Evolutionary conservation across 225 moss, liverwort and hornwort species (phyloP).

Genomic region (Sphagnum contortum): DNA sequence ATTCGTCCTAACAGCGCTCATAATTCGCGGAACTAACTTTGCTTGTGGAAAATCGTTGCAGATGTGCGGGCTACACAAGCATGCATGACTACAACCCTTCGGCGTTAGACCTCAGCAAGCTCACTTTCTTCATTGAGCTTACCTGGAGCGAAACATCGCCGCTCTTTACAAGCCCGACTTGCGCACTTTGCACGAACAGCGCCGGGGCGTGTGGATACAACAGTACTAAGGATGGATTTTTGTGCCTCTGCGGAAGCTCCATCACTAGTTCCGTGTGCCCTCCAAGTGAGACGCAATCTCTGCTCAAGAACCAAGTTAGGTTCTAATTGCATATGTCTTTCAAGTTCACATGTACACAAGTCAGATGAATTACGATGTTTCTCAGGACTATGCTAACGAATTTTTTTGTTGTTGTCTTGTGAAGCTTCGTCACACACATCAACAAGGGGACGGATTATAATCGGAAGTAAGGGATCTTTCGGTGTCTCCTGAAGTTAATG

Average conservation of each 20-base stretch:
- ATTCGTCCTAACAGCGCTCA: too few relatives aligned
- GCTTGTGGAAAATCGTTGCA: neutral
- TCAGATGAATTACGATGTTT: too few relatives aligned
- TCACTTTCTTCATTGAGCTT: conserved; percentile 29
- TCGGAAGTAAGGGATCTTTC: conserved; percentile 10
- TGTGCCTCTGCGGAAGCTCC: conserved; percentile 21
- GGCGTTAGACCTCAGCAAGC: conserved; percentile 25
- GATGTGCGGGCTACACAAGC: conserved; percentile 33
- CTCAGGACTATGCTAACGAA: too few relatives aligned
- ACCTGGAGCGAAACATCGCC: conserved; percentile 14
- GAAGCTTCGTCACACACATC: conserved; percentile 9
- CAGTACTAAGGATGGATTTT: conserved; percentile 12
- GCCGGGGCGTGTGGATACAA: conserved; percentile 24
- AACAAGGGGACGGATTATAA: conserved; percentile 1
- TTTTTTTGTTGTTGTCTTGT: conserved; percentile 1
- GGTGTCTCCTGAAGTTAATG: too few relatives aligned
- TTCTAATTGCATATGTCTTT: too few relatives aligned
- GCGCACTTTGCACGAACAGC: conserved; percentile 23
- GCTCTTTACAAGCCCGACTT: conserved; percentile 2
- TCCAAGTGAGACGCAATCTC: conserved; percentile 7
- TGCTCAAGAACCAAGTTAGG: too few relatives aligned
- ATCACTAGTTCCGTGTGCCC: conserved; percentile 25
- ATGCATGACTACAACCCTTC: conserved; percentile 21
- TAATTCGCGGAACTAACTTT: too few relatives aligned
- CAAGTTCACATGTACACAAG: too few relatives aligned